Base-by-base conservation (phyloP, 345 rosid genomes). In the Mangifera indica region DNA sequence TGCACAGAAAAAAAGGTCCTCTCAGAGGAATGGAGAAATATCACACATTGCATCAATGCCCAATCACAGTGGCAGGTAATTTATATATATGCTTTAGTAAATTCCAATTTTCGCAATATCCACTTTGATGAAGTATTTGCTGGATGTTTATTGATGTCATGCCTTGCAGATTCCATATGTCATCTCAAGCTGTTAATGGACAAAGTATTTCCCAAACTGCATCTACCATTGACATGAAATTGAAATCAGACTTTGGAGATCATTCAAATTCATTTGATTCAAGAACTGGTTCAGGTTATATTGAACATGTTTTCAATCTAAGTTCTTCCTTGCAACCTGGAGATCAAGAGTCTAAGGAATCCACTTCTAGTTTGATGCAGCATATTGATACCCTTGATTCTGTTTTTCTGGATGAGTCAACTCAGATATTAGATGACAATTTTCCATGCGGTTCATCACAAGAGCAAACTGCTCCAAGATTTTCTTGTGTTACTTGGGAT, bases 401-500 rank as follows among this genome's bases (percentile, higher is more conserved):
- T 34, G 81, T 44, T 60, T 85, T 81, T 68, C 69, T 77, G 37
- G 76, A 75, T 73, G 81, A 74, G 78, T 79, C 80, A 73, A 77
- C 77, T 52, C 79, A 61, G 69, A 76, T 73, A 61, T 72, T 63
- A 13, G 74, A 80, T 58, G 80, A 78, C 63, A 75, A 34, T 75
- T 77, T 74, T 55, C 78, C 74, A 69, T 63, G 37, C 60, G 67
- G 72, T 81, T 86, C 83, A 52, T 79, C 81, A 3, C 80, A 79
- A 61, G 84, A 84, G 73, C 78, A 52, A 69, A 63, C 77, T 72
- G 79, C 69, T 52, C 82, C 63, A 51, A 76, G 79, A 58, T 83
- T 90, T 70, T 76, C 88, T 77, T 80, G 77, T 78, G 88, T 86
- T 72, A 82, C 75, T 8, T 89, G 92, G 98, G 99, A 88, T 77